phyloP scores from a whole-genome alignment of 768 basidiomycete species.

The Pisolithus albus region DNA sequence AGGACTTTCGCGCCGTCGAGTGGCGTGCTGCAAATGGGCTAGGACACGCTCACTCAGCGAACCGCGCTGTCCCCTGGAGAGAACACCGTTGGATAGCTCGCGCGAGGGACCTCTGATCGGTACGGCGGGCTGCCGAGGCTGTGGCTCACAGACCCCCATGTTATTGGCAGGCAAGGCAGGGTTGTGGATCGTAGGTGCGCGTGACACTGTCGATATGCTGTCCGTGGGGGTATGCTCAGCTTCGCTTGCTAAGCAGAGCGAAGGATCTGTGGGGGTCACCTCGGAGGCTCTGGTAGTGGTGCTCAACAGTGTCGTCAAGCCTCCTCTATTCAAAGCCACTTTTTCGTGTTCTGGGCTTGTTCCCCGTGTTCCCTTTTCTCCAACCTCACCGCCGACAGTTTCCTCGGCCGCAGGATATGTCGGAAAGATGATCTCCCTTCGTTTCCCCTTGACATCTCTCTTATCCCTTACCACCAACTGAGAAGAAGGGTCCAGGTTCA shows the following conservation, averaged over 20 bases:
- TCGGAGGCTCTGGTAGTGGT: neutral
- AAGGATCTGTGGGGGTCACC: neutral
- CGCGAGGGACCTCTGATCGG: too few relatives aligned
- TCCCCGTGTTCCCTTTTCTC: neutral
- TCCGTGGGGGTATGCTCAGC: neutral
- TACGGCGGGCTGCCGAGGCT: too few relatives aligned
- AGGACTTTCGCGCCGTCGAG: conserved; percentile 1
- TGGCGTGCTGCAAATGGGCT: conserved; percentile 33
- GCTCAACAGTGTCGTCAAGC: neutral
- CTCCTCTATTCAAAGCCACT: neutral
- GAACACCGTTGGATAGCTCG: neutral
- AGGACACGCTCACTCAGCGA: conserved; percentile 43
- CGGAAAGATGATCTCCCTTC: neutral
- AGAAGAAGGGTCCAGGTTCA: neutral
- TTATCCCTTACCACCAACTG: neutral
- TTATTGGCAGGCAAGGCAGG: too few relatives aligned
- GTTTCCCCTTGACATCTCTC: conserved; percentile 8
- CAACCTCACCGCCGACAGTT: neutral
- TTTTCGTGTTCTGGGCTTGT: neutral
- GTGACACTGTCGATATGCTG: too few relatives aligned
- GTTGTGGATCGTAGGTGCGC: too few relatives aligned
- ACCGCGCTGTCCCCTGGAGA: conserved; percentile 30
- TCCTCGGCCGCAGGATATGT: neutral
- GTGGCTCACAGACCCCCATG: too few relatives aligned
- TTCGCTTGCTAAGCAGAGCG: neutral